phyloP scores from a whole-genome alignment of 2,329 filamentous ascomycete species.

The Fusarium succisae region DNA sequence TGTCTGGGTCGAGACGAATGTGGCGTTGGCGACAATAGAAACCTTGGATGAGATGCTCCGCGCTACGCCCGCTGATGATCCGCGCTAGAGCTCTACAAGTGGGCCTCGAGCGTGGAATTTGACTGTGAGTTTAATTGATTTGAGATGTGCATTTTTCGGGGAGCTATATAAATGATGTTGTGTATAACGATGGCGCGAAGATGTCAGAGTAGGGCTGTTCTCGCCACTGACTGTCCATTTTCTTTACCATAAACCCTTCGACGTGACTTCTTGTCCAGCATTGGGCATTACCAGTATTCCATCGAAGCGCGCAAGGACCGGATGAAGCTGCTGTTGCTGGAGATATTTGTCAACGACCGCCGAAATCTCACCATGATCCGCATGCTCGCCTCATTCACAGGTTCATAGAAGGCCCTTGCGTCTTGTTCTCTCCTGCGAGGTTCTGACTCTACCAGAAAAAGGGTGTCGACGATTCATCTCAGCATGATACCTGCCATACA shows the following conservation, averaged over 20 bases:
- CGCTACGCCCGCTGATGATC: background rate
- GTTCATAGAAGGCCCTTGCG: no score
- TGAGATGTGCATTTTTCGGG: background rate
- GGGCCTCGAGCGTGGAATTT: background rate
- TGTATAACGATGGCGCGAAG: fast-evolving
- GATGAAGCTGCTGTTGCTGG: background rate
- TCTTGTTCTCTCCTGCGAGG: no score
- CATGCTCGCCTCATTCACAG: no score
- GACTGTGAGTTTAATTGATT: background rate
- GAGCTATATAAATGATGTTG: background rate
- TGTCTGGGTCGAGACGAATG: background rate
- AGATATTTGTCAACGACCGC: no score
- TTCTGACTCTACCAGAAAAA: no score
- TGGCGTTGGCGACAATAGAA: background rate
- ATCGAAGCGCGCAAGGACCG: fast-evolving
- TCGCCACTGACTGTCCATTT: background rate
- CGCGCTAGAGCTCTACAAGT: background rate
- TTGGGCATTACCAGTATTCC: background rate
- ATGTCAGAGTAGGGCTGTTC: fast-evolving
- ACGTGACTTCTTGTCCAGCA: background rate
- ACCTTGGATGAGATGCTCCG: background rate
- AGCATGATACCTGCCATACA: no score
- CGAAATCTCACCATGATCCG: no score
- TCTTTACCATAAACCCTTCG: fast-evolving
- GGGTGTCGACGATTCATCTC: no score